These are phyloP conservation scores for Scleroderma citrinum DNA, from an alignment of 768 basidiomycete species.

Conservation along the genomic window DNA sequence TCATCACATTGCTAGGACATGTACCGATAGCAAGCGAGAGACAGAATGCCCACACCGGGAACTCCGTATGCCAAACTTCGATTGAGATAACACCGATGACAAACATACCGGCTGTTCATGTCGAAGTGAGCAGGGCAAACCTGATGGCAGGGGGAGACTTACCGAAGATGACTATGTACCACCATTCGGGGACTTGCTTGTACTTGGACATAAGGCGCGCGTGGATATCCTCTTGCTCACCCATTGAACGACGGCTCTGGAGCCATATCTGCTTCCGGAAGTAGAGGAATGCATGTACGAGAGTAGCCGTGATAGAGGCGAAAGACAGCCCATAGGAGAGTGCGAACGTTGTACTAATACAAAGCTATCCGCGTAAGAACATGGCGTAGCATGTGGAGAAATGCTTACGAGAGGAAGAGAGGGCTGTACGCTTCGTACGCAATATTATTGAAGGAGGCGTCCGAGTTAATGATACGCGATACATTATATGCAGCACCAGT, in stretches of 20 bases:
- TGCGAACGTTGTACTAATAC: constrained; percentile 49
- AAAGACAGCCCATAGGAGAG: constrained; percentile 78
- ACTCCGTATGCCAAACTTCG: constrained; percentile 53
- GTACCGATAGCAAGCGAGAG: constrained; percentile 37
- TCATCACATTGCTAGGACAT: constrained; percentile 5
- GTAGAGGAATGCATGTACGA: constrained; percentile 68
- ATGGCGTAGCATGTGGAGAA: neutral
- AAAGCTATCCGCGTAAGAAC: neutral
- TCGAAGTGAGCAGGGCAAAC: no score
- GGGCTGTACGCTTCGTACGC: constrained; percentile 56
- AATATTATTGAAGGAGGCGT: constrained; percentile 49
- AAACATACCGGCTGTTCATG: constrained; percentile 50
- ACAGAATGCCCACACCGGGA: constrained; percentile 41
- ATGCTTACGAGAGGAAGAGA: constrained; percentile 45
- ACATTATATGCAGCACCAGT: constrained; percentile 55
- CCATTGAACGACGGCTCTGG: constrained; percentile 63
- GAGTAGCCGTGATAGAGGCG: constrained; percentile 69
- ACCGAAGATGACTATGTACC: constrained; percentile 38
- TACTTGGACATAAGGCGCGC: constrained; percentile 54
- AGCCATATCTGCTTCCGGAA: constrained; percentile 76
- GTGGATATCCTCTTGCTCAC: constrained; percentile 78
- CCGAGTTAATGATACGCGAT: constrained; percentile 45
- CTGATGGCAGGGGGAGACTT: constrained; percentile 25
- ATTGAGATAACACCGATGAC: constrained; percentile 59
- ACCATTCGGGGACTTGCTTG: constrained; percentile 57